Percentiles rank a stretch among this genome's conserved stretches.
Conservation (phyloP, 2,329 filamentous ascomycete genomes). For the Phialemoniopsis sp. region DNA sequence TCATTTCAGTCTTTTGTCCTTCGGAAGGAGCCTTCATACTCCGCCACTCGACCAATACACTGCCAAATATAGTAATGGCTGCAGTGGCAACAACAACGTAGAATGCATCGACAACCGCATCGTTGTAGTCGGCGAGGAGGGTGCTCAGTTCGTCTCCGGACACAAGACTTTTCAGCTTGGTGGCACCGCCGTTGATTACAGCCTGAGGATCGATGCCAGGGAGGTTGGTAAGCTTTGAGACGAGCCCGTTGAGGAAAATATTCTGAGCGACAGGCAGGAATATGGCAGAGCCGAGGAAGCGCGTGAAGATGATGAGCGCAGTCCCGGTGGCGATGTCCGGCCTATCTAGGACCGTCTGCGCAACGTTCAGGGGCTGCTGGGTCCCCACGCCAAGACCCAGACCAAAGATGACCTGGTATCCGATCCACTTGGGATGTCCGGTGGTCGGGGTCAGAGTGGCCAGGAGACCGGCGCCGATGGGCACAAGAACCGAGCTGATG, state of each 20-base stretch:
- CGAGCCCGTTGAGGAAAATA: conserved; percentile 29
- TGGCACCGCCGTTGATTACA: neutral
- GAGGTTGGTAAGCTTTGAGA: conserved; percentile 16
- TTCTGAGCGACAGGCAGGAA: conserved; percentile 34
- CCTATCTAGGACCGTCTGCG: conserved; percentile 25
- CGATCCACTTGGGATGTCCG: conserved; percentile 18
- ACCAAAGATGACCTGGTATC: conserved; percentile 33
- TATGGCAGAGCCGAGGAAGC: conserved; percentile 32
- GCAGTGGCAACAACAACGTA: conserved; percentile 54
- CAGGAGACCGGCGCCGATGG: conserved; percentile 29
- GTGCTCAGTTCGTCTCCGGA: no score
- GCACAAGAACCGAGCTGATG: conserved; percentile 13
- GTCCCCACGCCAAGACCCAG: conserved; percentile 30
- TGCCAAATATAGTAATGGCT: conserved; percentile 48
- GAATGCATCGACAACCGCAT: conserved; percentile 53
- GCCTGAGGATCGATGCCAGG: conserved; percentile 5
- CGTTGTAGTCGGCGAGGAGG: conserved; percentile 45
- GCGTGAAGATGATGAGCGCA: conserved; percentile 32
- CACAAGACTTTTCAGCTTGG: neutral
- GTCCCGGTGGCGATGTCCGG: conserved; percentile 28
- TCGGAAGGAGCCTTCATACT: conserved; percentile 35
- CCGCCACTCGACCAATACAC: conserved; percentile 56
- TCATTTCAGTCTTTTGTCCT: conserved; percentile 7
- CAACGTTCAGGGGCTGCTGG: conserved; percentile 32
- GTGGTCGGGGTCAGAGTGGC: conserved; percentile 26